Evolutionary conservation across 2,329 filamentous ascomycete genomes (phyloP), one percentile per base, ranked within the genome.

Genomic region (Aspergillus sp.): DNA sequence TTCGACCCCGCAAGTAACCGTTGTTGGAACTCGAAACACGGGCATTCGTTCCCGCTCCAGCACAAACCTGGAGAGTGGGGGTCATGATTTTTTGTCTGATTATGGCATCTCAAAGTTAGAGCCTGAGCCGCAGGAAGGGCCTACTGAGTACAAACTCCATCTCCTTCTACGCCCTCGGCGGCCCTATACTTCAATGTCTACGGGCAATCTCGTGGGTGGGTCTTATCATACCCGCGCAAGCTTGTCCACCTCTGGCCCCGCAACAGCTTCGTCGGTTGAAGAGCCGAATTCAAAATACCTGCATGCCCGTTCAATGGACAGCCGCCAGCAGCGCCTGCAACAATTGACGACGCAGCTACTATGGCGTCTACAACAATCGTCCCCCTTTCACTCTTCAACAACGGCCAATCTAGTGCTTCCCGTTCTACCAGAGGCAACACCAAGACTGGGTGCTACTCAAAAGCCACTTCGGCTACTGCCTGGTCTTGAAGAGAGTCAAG

Each of bases 111-210:
- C 88, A 49, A 92, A 89, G 71, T 81, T 99, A 17, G 89, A 93
- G 65, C 89, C 94, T 13, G 95, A 99, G 76, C 94, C 94, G 6
- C 93, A 98, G 73, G 90, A 96, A 65, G 95, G 95, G 0, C 93
- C 95, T 19, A 96, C 92, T 0, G 95, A 99, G 78, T 99, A 99
- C 80, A 99, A 99, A 77, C 80, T 99, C 48, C 95, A 98, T 78
- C 82, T 99, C 6, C 84, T 98, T 7, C 81, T 97, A 55, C 88
- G 93, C 41, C 89, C 91, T 17, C 85, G 94, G 61, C 86, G 92
- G 64, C 87, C 85, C 7, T 96, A 93, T 75, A 84, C 83, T 41
- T 85, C 84, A 34, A 89, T 89, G 74, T 93, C 87, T 67, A 96
- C 92, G 1, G 82, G 82, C 11, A 77, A 77, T 45, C 76, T 83